Base-by-base conservation (phyloP, 257 asterid genomes). In the Solanum tarapatanum region DNA sequence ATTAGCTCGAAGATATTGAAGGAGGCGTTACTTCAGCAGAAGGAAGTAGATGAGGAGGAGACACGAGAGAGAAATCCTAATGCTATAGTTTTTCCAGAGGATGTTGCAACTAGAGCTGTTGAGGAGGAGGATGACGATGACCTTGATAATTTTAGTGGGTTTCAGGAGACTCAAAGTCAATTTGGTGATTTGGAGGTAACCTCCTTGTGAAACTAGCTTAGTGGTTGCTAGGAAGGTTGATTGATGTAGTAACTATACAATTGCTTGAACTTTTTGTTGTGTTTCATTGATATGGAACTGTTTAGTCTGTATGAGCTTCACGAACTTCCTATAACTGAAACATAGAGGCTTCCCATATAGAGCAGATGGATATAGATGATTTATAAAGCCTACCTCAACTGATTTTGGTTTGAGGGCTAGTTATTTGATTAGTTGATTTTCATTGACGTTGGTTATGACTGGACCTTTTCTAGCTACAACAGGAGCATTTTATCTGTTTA, bases 11-110 rank as follows among this genome's bases (percentile, higher is more conserved):
- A 94, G 89, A 96, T 97, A 82, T 92, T 96, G 83, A 94, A 94
- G 89, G 93, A 94, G 89, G 98, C 99, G 1, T 70, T 90, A n/a
- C 79, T 92, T 83, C 99, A 95, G 96, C 98, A 96, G 82, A 94
- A 88, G 92, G 99, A 96, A 89, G 91, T 97, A 77, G 94, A 94
- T 84, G 93, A 90, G 55, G 99, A 95, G 89, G 99, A 97, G 89
- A 92, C 73, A 5, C 89, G 91, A 1, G 77, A 87, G 88, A 89
- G 89, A 60, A 89, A 91, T 85, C 91, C 90, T 28, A 89, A 48
- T 16, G 88, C 60, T 3, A 60, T 92, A 45, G 88, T 86, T 77
- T 90, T 95, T n/a, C 45, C 89, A 17, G 87, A 90, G 33, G 26
- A 55, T 60, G 88, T 88, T 23, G 68, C 89, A 62, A 90, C 87